Base-by-base conservation (phyloP, 139 green algal genomes). In the Closterium sp. region DNA sequence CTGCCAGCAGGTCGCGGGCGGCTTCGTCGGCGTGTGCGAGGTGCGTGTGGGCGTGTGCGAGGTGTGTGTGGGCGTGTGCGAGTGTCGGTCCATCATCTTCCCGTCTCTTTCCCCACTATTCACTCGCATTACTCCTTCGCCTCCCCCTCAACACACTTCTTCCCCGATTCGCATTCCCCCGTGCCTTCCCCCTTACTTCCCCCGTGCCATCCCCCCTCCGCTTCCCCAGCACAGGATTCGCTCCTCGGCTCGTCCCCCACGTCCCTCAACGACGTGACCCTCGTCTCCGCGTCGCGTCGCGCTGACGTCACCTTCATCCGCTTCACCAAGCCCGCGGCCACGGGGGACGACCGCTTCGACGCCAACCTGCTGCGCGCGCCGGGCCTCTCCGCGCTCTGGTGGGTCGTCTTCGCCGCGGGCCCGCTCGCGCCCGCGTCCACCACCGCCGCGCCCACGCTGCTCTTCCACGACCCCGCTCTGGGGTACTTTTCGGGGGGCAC, bases 251-350 rank as follows among this genome's bases (percentile, higher is more conserved):
- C 32, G 2, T 92, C 89, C 24, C 50, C 89, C 13, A 31, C 50
- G 50, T 22, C 34, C 19, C 42, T 88, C 42, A 89, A 92, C 89
- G 89, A 92, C 42, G 89, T 92, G 27, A 24, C 27, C 42, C 89
- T 92, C 30, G 30, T 38, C 27, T 70, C 34, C 13, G 34, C 70
- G 0, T 31, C 70, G 30, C 89, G 89, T 24, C 24, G 38, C n/a
- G 89, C 31, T 31, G 89, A 92, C 42, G 89, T 92, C 79, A 92
- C 89, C 24, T 92, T 92, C 31, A 29, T 92, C 22, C 70, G 31
- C 34, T 92, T 50, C 89, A 19, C 27, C 79, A 89, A 89, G 27
- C 86, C 32, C 31, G 89, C 45, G 0, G 31, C 22, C 31, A 92
- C 89, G 7, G 21, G 1, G 31, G 89, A 92, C 70, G 27, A 28